phyloP scores from a whole-genome alignment of 352 stramenopile species.

The Elongisporangium prolatum region DNA sequence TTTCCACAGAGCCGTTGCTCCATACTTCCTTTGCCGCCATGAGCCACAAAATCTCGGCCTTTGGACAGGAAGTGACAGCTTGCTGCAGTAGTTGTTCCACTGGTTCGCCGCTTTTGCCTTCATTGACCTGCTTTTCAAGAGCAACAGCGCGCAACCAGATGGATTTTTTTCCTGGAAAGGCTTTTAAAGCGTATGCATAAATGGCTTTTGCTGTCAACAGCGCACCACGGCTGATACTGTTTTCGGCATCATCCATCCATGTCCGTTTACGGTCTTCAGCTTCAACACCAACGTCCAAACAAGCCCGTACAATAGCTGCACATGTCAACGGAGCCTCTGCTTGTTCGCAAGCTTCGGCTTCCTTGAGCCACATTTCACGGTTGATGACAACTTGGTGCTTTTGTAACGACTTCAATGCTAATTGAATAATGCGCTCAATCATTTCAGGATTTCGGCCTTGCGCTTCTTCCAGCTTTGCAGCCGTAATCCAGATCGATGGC shows the following conservation, averaged over 20 bases:
- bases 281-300: slow-evolving; percentile 94
- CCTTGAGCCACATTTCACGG: slow-evolving; percentile 94
- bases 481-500: slow-evolving; percentile 97
- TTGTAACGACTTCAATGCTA: slow-evolving; percentile 85
- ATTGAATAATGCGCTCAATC: slow-evolving; percentile 82
- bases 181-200: slow-evolving; percentile 87
- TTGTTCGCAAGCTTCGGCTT: slow-evolving; percentile 93
- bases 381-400: slow-evolving; percentile 92
- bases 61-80: slow-evolving; percentile 91
- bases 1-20: slow-evolving; percentile 90
- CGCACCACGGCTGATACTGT: slow-evolving; percentile 72
- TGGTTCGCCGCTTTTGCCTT: slow-evolving; percentile 62
- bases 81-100: slow-evolving; percentile 89
- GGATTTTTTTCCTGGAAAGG: slow-evolving; percentile 90
- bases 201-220: slow-evolving; percentile 94
- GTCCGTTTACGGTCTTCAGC: slow-evolving; percentile 94
- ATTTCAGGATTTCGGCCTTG: slow-evolving; percentile 87
- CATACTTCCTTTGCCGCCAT: slow-evolving; percentile 98
- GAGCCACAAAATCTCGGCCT: slow-evolving; percentile 97
- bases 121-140: slow-evolving; percentile 95
- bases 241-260: slow-evolving; percentile 97
- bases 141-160: slow-evolving; percentile 95
- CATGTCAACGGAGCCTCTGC: slow-evolving; percentile 91
- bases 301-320: slow-evolving; percentile 92
- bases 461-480: slow-evolving; percentile 98